A percentile compares a stretch with the other conserved stretches of the same genome.
These are phyloP conservation scores for Diaporthe ampelina DNA, from an alignment of 2,329 filamentous ascomycete species.

Conservation along the genomic window DNA sequence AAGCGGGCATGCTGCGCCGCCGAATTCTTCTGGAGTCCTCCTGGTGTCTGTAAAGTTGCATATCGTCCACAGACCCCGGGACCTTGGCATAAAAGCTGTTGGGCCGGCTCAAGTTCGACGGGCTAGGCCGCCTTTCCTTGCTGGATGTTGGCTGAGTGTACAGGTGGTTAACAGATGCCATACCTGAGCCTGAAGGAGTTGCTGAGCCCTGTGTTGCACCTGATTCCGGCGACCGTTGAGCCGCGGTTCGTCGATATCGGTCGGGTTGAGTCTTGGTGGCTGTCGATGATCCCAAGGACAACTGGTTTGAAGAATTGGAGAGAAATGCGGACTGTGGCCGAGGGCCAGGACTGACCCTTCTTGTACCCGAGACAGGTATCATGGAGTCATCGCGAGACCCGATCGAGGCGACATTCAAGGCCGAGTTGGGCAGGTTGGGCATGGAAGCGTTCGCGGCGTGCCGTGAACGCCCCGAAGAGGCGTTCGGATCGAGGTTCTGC, in stretches of 20 bases:
- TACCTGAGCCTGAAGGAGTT: conserved; percentile 64
- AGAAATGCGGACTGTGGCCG: conserved; percentile 60
- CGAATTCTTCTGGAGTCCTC: conserved; percentile 84
- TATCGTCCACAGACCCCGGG: conserved; percentile 75
- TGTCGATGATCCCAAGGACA: conserved; percentile 69
- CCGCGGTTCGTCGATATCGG: conserved; percentile 79
- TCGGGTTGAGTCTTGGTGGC: conserved; percentile 81
- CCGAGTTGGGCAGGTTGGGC: conserved; percentile 53
- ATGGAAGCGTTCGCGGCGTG: conserved; percentile 56
- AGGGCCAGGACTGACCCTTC: conserved; percentile 54
- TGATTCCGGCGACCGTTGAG: conserved; percentile 68
- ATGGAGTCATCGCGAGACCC: conserved; percentile 68
- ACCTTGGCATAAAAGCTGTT: conserved; percentile 65
- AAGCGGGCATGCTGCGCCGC: conserved; percentile 84
- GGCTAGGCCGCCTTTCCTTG: conserved; percentile 50
- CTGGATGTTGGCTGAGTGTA: conserved; percentile 59
- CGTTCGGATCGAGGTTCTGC: conserved; percentile 54
- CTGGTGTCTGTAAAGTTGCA: conserved; percentile 70
- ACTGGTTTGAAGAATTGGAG: conserved; percentile 57
- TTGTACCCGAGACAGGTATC: conserved; percentile 58
- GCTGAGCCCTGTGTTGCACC: conserved; percentile 53
- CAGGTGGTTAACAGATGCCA: conserved; percentile 68
- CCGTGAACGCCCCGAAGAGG: conserved; percentile 47
- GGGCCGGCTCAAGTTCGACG: conserved; percentile 60
- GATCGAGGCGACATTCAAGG: conserved; percentile 51